Evolutionary conservation across 495 filamentous ascomycete species (phyloP).

Genomic region (Penicillium cosmopolitanum): DNA sequence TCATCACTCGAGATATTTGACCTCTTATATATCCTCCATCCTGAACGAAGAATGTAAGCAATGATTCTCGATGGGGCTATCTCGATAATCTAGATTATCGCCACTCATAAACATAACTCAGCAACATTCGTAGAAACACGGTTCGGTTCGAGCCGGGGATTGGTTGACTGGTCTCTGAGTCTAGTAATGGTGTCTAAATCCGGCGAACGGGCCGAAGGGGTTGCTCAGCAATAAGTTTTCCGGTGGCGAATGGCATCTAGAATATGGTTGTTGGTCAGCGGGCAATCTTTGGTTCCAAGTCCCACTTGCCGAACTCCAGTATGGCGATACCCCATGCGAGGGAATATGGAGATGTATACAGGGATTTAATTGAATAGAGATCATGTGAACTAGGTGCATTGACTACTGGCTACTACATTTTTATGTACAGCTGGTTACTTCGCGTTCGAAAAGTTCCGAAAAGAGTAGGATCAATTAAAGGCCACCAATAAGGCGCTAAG

Average conservation of each 20-base stretch:
- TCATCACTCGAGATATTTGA: not conserved
- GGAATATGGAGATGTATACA: too few relatives aligned
- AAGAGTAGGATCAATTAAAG: constrained; percentile 1
- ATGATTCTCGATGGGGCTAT: not conserved
- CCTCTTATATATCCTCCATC: not conserved
- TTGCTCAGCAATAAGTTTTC: not conserved
- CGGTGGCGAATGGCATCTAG: constrained; percentile 3
- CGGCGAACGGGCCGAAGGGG: not conserved
- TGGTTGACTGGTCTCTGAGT: not conserved
- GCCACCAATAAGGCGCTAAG: not conserved
- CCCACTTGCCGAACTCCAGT: not conserved
- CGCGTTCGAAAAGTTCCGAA: not conserved
- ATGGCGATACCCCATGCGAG: too few relatives aligned
- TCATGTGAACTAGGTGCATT: not conserved
- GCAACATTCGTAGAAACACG: not conserved
- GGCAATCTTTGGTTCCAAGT: not conserved
- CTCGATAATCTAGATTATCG: not conserved
- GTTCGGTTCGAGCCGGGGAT: not conserved
- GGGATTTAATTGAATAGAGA: too few relatives aligned
- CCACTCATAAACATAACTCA: not conserved
- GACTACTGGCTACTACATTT: not conserved
- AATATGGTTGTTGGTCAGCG: not conserved
- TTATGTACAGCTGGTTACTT: not conserved
- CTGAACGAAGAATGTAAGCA: not conserved
- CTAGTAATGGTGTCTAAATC: not conserved